These are phyloP conservation scores for Aspergillus fructus DNA, from an alignment of 2,329 filamentous ascomycete species.

Conservation along the genomic window DNA sequence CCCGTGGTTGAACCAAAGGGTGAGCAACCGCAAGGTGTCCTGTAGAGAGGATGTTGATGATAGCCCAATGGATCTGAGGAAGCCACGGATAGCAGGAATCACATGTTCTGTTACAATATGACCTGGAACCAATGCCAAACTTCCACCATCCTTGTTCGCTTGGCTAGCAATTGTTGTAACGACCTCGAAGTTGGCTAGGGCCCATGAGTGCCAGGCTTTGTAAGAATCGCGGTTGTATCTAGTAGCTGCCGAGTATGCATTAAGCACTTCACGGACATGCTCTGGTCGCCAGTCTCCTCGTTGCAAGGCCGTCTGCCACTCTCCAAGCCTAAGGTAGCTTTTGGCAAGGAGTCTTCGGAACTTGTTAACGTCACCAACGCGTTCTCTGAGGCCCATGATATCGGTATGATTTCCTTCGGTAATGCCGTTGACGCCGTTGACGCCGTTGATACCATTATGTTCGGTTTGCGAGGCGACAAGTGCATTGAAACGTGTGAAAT, in stretches of 20 bases:
- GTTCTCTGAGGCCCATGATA: constrained; percentile 37
- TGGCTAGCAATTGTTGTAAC: constrained; percentile 76
- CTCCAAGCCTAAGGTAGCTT: constrained; percentile 92
- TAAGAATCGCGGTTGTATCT: constrained; percentile 95
- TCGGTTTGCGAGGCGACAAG: constrained; percentile 37
- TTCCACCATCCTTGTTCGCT: constrained; percentile 56
- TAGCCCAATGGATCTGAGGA: constrained; percentile 94
- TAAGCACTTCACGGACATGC: constrained; percentile 81
- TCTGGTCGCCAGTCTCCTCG: constrained; percentile 86
- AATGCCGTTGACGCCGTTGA: constrained; percentile 53
- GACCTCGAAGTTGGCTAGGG: constrained; percentile 96
- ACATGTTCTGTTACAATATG: constrained; percentile 80
- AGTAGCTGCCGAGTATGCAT: constrained; percentile 89
- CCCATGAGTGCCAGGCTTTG: constrained; percentile 99
- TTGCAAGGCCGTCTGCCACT: constrained; percentile 87
- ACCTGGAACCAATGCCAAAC: constrained; percentile 56
- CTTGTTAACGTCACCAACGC: constrained; percentile 53
- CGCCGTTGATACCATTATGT: constrained; percentile 45
- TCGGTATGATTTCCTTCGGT: constrained; percentile 42
- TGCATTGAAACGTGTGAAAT: constrained; percentile 51
- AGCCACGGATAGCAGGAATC: constrained; percentile 89
- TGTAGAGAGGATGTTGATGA: constrained; percentile 91
- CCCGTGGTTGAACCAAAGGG: constrained; percentile 94
- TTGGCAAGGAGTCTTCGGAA: constrained; percentile 77
- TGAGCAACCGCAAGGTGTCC: constrained; percentile 87